Evolutionary conservation across 2,329 filamentous ascomycete species (phyloP), one percentile per base, ranked within the genome.

Genomic region (Phyllachora maydis): DNA sequence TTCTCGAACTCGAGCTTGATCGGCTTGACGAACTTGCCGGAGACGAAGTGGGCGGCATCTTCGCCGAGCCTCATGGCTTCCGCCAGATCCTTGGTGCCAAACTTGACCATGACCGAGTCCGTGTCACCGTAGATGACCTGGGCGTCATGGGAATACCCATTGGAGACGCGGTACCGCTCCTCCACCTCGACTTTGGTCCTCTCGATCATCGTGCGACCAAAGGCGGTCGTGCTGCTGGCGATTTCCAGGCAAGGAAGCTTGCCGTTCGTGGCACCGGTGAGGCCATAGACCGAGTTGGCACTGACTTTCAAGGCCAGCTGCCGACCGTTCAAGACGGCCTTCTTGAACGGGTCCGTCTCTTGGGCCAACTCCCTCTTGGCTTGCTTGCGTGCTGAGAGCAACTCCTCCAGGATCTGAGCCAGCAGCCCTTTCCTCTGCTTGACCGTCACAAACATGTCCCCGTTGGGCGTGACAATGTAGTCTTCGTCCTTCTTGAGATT

Each of bases 1-100:
- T 98, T 98, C 47, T 98, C 88, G 49, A 98, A 98, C 47, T 98
- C 88, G 16, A 98, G 66, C 53, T 95, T 98, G 60, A 98, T 98
- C 4, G 88, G 88, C 42, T 88, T 90, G 45, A 83, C 56, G 43
- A 98, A 98, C 45, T 93, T 92, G 21, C 65, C 64, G 4, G 88
- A 93, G 19, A 98, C 88, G 36, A 59, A 90, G 11, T 72, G 60
- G 1, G 88, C 77, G 8, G 88, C 88, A 45, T 98, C 83, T 41
- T 92, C 65, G n/a, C 88, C 88, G 13, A 98, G 57, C 40, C 76
- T 82, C 88, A 98, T 98, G 12, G 82, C 75, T 33, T 88, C 78
- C 5, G 66, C 62, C 11, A 98, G 58, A 32, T 93, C 82, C 19
- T 69, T 72, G 7, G 82, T 83, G 20, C 88, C 88, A 35, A 98